Evolutionary conservation across 495 filamentous ascomycete species (phyloP).

Genomic region (Extremus antarcticus): DNA sequence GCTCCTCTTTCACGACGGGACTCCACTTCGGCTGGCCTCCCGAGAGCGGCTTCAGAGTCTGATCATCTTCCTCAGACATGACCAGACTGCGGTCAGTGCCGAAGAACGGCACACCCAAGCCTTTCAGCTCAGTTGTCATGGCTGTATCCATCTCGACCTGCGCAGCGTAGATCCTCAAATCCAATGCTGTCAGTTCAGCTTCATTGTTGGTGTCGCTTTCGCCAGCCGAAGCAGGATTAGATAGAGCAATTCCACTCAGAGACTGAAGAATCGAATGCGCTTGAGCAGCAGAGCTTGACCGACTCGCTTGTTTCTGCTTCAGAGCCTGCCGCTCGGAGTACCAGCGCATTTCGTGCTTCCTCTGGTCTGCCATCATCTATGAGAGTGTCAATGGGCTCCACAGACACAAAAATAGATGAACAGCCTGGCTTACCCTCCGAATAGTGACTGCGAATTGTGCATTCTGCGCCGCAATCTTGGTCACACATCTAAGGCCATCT

Average conservation of each 20-base stretch:
- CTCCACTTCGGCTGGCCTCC: conserved; percentile 11
- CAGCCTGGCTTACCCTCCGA: conserved; percentile 27
- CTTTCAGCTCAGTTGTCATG: conserved; percentile 44
- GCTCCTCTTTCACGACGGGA: conserved; percentile 32
- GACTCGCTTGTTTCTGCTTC: conserved; percentile 11
- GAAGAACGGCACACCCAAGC: conserved; percentile 58
- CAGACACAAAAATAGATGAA: background rate
- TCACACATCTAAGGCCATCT: conserved; percentile 50
- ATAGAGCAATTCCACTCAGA: background rate
- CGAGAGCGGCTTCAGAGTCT: background rate
- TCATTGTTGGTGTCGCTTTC: conserved; percentile 30
- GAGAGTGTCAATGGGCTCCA: conserved; percentile 14
- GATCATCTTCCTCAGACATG: background rate
- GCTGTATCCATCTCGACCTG: conserved; percentile 48
- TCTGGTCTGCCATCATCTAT: conserved; percentile 52
- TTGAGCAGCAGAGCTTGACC: conserved; percentile 5
- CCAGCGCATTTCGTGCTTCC: conserved; percentile 56
- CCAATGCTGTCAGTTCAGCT: conserved; percentile 47
- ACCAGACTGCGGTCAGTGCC: conserved; percentile 38
- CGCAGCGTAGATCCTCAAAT: conserved; percentile 51
- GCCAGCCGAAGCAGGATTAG: background rate
- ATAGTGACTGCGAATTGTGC: conserved; percentile 34
- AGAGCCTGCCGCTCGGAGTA: conserved; percentile 24
- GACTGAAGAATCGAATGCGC: conserved; percentile 13
- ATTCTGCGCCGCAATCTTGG: conserved; percentile 44